Evolutionary conservation across 177 flowering plant genomes (phyloP), one percentile per base, ranked within the genome.

Genomic region (Vitis hybrid): DNA sequence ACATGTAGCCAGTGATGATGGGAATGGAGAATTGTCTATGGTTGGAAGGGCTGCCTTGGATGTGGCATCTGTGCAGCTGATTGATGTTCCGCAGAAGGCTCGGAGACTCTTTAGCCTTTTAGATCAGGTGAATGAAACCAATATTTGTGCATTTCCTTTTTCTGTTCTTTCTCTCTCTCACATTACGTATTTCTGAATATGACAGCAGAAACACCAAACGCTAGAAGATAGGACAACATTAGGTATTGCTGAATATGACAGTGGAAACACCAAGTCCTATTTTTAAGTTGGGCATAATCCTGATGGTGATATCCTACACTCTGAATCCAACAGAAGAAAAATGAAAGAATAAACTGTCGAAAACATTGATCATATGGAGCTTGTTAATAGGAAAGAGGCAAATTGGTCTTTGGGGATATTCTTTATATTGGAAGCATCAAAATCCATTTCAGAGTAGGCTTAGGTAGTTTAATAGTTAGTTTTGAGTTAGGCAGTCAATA

Each of bases 11-110:
- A 78, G 52, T 70, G 83, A 78, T 75, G 87, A 85, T 65, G 82
- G 79, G 65, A 82, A 63, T 75, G 85, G 72, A 61, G 92, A 88
- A 64, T 62, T 64, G 46, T 78, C 91, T 49, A 48, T 79, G 72
- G 89, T 78, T 52, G 96, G 97, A 72, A 89, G 85, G 72, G 91
- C 93, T 74, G 86, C 93, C 50, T 78, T 91, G 80, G 99, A 95
- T 82, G 82, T 93, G 73, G 97, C 97, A 75, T 82, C 92, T 69
- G 73, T 91, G 52, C 90, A 93, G 77, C 93, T 95, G 57, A 77
- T 82, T 75, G 93, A 88, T 83, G 85, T 81, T 81, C 97, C 97
- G 67, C 94, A 93, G 54, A 96, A 96, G 81, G 93, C 98, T 72
- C 85, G 89, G 62, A 91, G 82, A 76, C 86, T 96, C 57, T 84